Evolutionary conservation across 768 basidiomycete genomes (phyloP), one percentile per base, ranked within the genome.

Genomic region (Pleurotus ostreatus): DNA sequence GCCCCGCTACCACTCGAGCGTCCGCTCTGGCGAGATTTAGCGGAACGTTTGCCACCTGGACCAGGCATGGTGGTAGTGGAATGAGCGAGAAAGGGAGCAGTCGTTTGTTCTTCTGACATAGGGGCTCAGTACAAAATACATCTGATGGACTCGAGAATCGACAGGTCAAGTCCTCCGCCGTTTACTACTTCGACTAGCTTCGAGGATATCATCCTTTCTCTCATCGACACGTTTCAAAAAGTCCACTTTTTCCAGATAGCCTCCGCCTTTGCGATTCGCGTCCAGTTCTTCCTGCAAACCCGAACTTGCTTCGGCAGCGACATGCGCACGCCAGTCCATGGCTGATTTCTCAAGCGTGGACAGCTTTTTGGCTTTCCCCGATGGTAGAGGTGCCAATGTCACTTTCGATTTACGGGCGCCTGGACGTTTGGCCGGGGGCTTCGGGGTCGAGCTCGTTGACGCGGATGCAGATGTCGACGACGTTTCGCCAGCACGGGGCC

Each of bases 271-370:
- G 46, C 86, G 74, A 57, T 92, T 86, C 2, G 82, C 81, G 48
- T 88, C 82, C n/a, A 94, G 76, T 59, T 90, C 88, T 61, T 91
- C 85, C 58, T 82, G 78, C 7, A 86, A 64, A 2, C 74, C 78
- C 0, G 74, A 56, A 16, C 67, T 63, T 22, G 68, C 63, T 49
- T 78, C 70, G 0, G 77, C 59, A 16, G 76, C 68, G 12, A 91
- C 69, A 61, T 93, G 90, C 0, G 81, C 69, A 25, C 78, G 77
- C 92, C 92, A 94, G 65, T 94, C 92, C 81, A 94, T 83, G 11
- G 87, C 83, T 0, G 89, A 91, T 67, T 93, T 94, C 59, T 92
- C 90, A 12, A 94, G 75, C 22, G 90, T 93, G 20, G 88, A 84
- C 6, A 94, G 75, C 69, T 89, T 93, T 67, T 88, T 90, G 1